Base-by-base conservation (phyloP, 164 flowering plant species). In the Aristolochia californica region DNA sequence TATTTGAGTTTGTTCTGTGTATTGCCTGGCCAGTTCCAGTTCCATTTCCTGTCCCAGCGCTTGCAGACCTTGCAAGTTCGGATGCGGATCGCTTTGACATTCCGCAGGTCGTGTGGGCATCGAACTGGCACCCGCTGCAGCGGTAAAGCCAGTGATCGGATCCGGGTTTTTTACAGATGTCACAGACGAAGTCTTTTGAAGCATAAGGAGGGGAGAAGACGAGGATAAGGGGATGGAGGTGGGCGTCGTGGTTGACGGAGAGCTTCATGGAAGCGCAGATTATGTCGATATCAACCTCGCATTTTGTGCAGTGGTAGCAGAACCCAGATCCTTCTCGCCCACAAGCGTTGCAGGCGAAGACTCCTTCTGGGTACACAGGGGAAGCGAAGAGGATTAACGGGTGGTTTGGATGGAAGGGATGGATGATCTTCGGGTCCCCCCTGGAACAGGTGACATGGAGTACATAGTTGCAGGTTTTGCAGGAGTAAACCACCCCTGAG, bases 291-390 rank as follows among this genome's bases (percentile, higher is more conserved):
- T 79, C 78, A 25, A 64, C 47, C 27, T 55, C 45, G 45, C 80
- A 76, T 10, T 25, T 48, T 11, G 48, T n/a, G 40, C 81, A 80
- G 17, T 73, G 66, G 63, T 79, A 79, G 45, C 69, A 73, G 64
- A 77, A 75, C 28, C 77, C 80, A 13, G 55, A 45, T 8, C 81
- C 74, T 5, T 62, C 61, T 16, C 57, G 62, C 4, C 73, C 66
- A 48, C 84, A 80, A 0, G 76, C 79, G 47, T 75, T 75, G 43
- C 84, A 77, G 27, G 23, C 20, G 60, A 71, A 77, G 51, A 61
- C 15, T 43, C 81, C 77, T 10, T 64, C 68, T 0, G 74, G 73
- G 69, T 75, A 75, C 4, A 51, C 48, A 1, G 82, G 77, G 38
- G 51, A 43, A 4, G 77, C 61, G 43, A 66, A 58, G 56, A 75